phyloP scores from a whole-genome alignment of 768 basidiomycete species.

The Suillus clintonianus region DNA sequence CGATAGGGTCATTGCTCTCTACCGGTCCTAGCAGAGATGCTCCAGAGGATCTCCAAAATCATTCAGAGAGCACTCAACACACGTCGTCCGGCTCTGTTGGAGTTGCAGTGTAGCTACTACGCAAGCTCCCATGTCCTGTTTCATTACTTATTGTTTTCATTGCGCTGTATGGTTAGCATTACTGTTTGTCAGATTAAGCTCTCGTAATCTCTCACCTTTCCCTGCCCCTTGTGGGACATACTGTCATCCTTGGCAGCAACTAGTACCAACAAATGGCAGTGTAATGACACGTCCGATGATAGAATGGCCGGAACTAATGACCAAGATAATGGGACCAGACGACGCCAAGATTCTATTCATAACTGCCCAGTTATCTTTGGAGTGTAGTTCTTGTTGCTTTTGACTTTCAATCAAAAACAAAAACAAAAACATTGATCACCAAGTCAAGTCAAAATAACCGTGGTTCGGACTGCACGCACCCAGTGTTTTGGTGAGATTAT shows the following conservation, averaged over 20 bases:
- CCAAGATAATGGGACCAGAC: neutral
- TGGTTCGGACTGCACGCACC: neutral
- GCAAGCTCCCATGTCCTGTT: neutral
- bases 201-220: conserved; percentile 5
- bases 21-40: conserved; percentile 36
- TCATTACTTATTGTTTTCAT: conserved; percentile 12
- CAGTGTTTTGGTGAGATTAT: neutral
- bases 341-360: neutral
- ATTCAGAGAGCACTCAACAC: conserved; percentile 18
- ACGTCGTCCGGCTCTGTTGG: conserved; percentile 2
- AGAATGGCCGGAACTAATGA: neutral
- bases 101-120: conserved; percentile 15
- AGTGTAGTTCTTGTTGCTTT: neutral
- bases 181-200: conserved; percentile 6
- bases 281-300: conserved; percentile 1
- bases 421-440: neutral
- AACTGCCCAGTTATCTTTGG: neutral
- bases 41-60: conserved; percentile 27
- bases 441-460: neutral
- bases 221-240: conserved; percentile 1
- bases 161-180: conserved; percentile 4
- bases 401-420: neutral
- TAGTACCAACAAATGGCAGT: neutral
- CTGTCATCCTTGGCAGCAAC: neutral
- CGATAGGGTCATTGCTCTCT: conserved; percentile 74